A percentile compares a stretch with the other conserved stretches of the same genome.
These are phyloP conservation scores for Helotiales sp. DNA, from an alignment of 2,329 filamentous ascomycete genomes.

Conservation along the genomic window DNA sequence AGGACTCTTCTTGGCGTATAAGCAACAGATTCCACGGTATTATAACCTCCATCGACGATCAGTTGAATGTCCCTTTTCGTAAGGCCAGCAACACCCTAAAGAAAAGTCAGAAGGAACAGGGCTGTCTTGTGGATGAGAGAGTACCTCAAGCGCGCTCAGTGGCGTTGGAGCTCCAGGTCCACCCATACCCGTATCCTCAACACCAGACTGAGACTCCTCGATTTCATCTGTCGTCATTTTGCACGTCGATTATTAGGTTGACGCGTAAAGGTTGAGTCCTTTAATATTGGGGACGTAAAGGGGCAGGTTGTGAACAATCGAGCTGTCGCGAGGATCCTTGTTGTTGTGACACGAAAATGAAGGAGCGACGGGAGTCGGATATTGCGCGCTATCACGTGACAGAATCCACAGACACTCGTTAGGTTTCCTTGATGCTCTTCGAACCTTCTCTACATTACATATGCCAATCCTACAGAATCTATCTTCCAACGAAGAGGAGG, in stretches of 20 bases:
- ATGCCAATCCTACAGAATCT: too few species aligned
- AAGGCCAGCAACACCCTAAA: constrained; percentile 78
- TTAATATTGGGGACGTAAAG: background rate
- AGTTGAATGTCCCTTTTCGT: constrained; percentile 96
- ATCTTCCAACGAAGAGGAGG: too few species aligned
- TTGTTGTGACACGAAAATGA: too few species aligned
- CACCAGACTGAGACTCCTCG: constrained; percentile 68
- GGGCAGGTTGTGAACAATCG: background rate
- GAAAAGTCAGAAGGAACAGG: constrained; percentile 1
- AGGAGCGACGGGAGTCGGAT: too few species aligned
- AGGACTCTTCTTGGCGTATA: constrained; percentile 83
- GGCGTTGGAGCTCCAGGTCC: constrained; percentile 94
- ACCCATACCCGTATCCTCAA: constrained; percentile 72
- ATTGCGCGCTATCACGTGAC: too few species aligned
- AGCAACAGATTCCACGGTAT: constrained; percentile 93
- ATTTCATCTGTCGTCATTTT: constrained; percentile 36
- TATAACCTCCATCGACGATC: constrained; percentile 86
- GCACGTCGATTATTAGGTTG: background rate
- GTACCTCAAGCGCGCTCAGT: constrained; percentile 80
- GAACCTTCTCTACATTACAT: too few species aligned
- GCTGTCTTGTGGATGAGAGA: background rate
- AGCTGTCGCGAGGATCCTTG: too few species aligned
- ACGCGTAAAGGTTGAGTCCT: background rate
- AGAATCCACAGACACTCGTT: too few species aligned
- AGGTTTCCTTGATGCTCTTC: too few species aligned